Base-by-base conservation (phyloP, 106 monocot species). In the Dendrobium huoshanense region DNA sequence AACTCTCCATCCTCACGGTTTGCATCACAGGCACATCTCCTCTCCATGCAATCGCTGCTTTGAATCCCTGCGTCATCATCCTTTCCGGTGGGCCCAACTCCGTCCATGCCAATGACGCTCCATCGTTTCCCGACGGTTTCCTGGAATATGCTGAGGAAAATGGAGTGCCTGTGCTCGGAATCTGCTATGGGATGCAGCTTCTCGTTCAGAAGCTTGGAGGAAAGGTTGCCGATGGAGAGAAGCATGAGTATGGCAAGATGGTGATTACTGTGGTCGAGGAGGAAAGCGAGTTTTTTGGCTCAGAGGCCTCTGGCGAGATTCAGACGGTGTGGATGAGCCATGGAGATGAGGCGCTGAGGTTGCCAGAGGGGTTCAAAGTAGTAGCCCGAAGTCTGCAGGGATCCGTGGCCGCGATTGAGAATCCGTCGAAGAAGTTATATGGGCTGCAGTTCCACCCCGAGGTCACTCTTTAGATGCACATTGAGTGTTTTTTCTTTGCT, bases 271-370 rank as follows among this genome's bases (percentile, higher is more conserved):
- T 88, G 7, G 88, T 65, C 15, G 79, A 77, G 55, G 48, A 41
- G 29, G 83, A 85, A 48, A 84, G 83, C 1, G 91, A 87, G 25
- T 45, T 90, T 7, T 95, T 84, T 37, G 82, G 81, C 54, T 18
- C 79, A 43, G 90, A 83, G 17, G 72, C 67, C 31, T 65, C 61
- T 9, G 83, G 89, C 7, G 84, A 44, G 79, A 49, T 29, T 17
- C 89, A 98, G 91, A 87, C 83, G 6, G 98, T 98, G 68, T 98
- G 95, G 98, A 98, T 98, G 95, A 98, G 98, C 83, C 98, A 95
- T 17, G 98, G 98, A 18, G 98, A 98, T 41, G 98, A 95, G 88
- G 95, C 82, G 4, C 84, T 83, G 64, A 82, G 76, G 75, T 78
- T 98, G 81, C 98, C 98, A 3, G 88, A 91, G 55, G 98, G 98